Conservation (phyloP, 1,284 basidiomycete genomes). For the Irpex sp. region DNA sequence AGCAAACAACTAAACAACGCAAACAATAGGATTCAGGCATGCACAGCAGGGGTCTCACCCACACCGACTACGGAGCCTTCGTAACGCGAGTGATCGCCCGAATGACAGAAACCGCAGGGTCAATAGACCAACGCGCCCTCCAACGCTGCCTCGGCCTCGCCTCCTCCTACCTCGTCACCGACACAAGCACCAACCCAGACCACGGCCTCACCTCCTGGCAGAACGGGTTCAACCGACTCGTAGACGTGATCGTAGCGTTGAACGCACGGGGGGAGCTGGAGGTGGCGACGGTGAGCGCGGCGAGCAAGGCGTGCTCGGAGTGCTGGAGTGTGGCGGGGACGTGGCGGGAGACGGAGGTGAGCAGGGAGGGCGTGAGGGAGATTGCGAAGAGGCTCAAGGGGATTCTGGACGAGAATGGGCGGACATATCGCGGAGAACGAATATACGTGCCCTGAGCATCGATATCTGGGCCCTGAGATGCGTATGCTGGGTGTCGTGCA, state of each 20-base stretch:
- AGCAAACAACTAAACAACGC: too few relatives aligned
- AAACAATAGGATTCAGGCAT: background rate
- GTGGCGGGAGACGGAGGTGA: slow-evolving; percentile 62
- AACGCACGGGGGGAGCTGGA: slow-evolving; percentile 63
- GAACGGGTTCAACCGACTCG: slow-evolving; percentile 59
- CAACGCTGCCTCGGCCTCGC: slow-evolving; percentile 63
- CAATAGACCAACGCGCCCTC: slow-evolving; percentile 60
- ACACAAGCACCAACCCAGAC: slow-evolving; percentile 60
- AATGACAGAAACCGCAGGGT: slow-evolving; percentile 41
- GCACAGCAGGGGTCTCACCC: slow-evolving; percentile 11
- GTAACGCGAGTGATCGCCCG: slow-evolving; percentile 51
- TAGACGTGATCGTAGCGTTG: slow-evolving; percentile 67
- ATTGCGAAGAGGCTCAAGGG: slow-evolving; percentile 60
- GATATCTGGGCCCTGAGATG: background rate
- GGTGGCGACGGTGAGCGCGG: slow-evolving; percentile 65
- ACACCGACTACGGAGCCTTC: slow-evolving; percentile 57
- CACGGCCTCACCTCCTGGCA: slow-evolving; percentile 58
- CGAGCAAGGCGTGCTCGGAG: slow-evolving; percentile 75
- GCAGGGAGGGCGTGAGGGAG: slow-evolving; percentile 52
- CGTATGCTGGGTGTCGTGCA: too few relatives aligned
- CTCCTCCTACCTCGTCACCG: slow-evolving; percentile 72
- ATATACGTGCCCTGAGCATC: slow-evolving; percentile 54
- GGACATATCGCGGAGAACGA: slow-evolving; percentile 60
- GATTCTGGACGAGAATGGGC: slow-evolving; percentile 61
- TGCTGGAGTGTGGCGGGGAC: slow-evolving; percentile 72